Base-by-base conservation (phyloP, 2,329 filamentous ascomycete species). In the Lasiodiplodia theobromae region DNA sequence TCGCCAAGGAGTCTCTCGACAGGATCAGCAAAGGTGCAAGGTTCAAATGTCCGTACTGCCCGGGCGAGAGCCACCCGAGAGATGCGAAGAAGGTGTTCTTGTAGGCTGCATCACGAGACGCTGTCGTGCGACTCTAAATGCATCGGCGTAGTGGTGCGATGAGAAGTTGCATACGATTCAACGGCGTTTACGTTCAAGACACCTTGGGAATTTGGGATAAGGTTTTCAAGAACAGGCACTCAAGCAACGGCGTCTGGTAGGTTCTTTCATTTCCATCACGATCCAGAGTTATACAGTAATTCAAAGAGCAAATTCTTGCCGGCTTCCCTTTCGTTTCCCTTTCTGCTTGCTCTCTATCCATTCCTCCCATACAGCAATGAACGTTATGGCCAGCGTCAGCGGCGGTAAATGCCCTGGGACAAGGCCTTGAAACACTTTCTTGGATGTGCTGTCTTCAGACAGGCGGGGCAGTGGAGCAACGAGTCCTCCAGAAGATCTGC, bases 1-100 rank as follows among this genome's bases (percentile, higher is more conserved):
- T 99, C 69, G 94, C 94, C 21, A 87, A 90, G 71, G 94, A 97
- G 75, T 94, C 91, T 40, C 82, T 99, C 63, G 88, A 91, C 70
- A 90, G 89, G 75, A 85, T 98, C 52, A 90, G 90, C 67, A 97
- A 96, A 81, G 91, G 91, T 0, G 87, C 84, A 52, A 85, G 91
- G 69, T 96, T 96, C 85, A 99, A 99, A 80, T 99, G 96, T 75
- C 96, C 96, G 0, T 99, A 99, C 77, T 99, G 96, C 77, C 96
- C 96, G 0, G 89, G 83, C 37, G 95, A 98, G 80, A 93, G 93
- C 56, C 86, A 90, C 71, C 84, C 92, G 1, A 89, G 88, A 72
- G 93, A 97, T 67, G 93, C 94, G 7, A 87, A 84, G 73, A 89
- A 90, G 77, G 91, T 96, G 54, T 88, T 89, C 64, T 79, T 94